Evolutionary conservation across 805 yeast genomes (phyloP), one percentile per base, ranked within the genome.

Genomic region (Saccharomycopsis microspora): DNA sequence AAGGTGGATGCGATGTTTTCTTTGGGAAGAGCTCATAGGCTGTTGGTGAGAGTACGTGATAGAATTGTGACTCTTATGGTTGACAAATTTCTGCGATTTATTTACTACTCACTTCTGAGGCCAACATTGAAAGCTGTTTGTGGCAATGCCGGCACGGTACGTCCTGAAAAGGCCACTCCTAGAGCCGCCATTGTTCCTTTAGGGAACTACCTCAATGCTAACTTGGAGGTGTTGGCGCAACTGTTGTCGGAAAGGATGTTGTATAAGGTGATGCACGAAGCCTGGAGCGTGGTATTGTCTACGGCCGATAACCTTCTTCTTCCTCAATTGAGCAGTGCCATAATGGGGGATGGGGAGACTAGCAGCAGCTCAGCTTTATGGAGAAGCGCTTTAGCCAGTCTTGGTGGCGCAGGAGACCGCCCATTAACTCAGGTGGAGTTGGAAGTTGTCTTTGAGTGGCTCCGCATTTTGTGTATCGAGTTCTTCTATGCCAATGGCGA

Each of bases 401-500:
- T 69, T 48, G 46, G 53, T 1, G 49, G 52, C 4, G 45, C 50
- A 11, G 50, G 46, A 10, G 37, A 56, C 3, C 70, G 74, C 41
- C 75, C 76, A 11, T 62, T 86, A 44, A 72, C 82, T 0, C 64
- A 66, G 32, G 66, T 64, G 28, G 95, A 87, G 57, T 64, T 83
- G 32, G 86, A 80, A 45, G 74, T 81, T 1, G 75, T 85, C 0
- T 79, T 80, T 52, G 68, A 75, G 0, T 86, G 95, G 95, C 60
- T 87, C 28, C 66, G 74, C 43, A 67, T 73, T 4, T 61, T 83
- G n/a, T 74, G 86, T 46, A 60, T 74, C 43, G 89, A 80, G 50
- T 86, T 85, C 59, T 86, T 87, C 64, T 78, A 86, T 60, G 80
- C 84, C 57, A 80, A 75, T 41, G 95, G 95, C 0, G 81, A 80